Conservation (phyloP, 192 early-diverging fungal genomes). For the Coemansia aciculifera region DNA sequence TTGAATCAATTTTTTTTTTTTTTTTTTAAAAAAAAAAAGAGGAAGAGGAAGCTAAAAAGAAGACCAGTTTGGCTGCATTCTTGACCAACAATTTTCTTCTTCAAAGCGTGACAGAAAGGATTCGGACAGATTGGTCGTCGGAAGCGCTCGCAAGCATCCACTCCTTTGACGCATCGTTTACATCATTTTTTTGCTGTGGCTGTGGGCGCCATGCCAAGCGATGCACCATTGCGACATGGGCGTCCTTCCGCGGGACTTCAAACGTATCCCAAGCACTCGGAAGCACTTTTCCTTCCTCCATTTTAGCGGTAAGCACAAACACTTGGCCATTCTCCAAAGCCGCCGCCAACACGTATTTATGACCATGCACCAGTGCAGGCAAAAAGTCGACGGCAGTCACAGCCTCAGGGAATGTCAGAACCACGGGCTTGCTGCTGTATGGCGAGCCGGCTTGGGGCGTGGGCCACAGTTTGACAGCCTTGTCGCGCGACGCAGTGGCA, state of each 20-base stretch:
- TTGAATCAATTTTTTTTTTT: not conserved
- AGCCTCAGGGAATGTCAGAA: constrained; percentile 73
- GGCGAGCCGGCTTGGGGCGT: constrained; percentile 8
- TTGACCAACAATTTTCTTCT: not conserved
- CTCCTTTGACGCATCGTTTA: not conserved
- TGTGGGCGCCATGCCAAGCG: constrained; percentile 67
- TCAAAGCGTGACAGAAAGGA: constrained; percentile 53
- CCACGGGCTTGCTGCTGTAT: constrained; percentile 44
- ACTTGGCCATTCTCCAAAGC: constrained; percentile 84
- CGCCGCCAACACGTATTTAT: constrained; percentile 70
- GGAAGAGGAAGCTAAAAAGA: not conserved
- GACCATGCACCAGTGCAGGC: constrained; percentile 11
- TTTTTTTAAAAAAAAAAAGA: not conserved
- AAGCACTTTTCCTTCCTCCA: constrained; percentile 12
- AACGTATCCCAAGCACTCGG: constrained; percentile 38
- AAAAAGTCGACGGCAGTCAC: constrained; percentile 87
- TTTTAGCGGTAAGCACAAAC: constrained; percentile 54
- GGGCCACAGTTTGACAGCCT: constrained; percentile 81
- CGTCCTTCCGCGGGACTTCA: constrained; percentile 56
- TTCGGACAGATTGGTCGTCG: constrained; percentile 73
- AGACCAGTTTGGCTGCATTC: not conserved
- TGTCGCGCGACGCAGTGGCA: constrained; percentile 92
- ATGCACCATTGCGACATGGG: constrained; percentile 61
- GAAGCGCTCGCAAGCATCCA: constrained; percentile 69
- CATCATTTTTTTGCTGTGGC: not conserved